These are phyloP conservation scores for Psidium guajava DNA, from an alignment of 345 rosid species.

Conservation along the genomic window DNA sequence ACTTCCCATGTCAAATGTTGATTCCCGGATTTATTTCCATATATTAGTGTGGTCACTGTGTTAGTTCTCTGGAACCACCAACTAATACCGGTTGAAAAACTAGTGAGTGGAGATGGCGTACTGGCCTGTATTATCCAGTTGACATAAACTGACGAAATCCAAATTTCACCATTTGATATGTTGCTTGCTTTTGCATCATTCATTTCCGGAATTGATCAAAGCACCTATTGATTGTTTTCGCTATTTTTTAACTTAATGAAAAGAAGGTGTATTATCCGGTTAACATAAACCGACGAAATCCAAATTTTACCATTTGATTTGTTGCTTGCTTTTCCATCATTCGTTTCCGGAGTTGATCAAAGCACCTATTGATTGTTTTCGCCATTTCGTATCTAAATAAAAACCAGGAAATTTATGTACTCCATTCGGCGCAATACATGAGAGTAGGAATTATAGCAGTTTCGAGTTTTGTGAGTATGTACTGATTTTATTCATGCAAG, in stretches of 20 bases:
- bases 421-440: background rate
- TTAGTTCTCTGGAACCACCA: background rate
- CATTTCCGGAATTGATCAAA: no score
- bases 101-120: background rate
- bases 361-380: background rate
- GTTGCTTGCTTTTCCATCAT: background rate
- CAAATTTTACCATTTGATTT: background rate
- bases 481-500: background rate
- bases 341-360: no score
- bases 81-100: background rate
- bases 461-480: background rate
- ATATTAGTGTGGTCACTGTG: background rate
- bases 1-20: background rate
- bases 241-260: no score
- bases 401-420: background rate
- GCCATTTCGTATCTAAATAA: background rate
- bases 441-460: background rate
- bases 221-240: no score
- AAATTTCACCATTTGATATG: background rate
- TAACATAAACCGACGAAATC: background rate
- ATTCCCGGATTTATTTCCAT: background rate
- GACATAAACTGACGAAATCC: background rate
- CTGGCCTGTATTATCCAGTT: background rate
- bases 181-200: background rate
- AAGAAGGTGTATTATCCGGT: background rate